Conservation (phyloP, 2,329 filamentous ascomycete genomes). For the Pseudogymnoascus sp. region DNA sequence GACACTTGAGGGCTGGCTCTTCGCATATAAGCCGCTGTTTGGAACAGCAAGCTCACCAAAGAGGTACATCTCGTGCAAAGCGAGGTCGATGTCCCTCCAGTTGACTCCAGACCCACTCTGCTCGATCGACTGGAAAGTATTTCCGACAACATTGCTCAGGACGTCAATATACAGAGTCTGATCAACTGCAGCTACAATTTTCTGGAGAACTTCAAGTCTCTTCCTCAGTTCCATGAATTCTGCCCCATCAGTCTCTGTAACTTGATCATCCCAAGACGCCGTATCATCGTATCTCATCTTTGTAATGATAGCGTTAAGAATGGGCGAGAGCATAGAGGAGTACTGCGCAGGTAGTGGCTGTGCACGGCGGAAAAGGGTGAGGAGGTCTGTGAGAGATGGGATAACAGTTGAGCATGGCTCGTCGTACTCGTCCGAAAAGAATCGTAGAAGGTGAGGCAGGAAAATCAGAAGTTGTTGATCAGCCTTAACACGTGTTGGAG, state of each 20-base stretch:
- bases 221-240: slow-evolving; percentile 95
- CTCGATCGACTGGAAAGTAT: slow-evolving; percentile 75
- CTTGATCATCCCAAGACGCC: slow-evolving; percentile 84
- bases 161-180: slow-evolving; percentile 83
- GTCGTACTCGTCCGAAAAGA: slow-evolving; percentile 97
- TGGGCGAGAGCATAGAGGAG: slow-evolving; percentile 74
- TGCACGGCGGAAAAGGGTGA: slow-evolving; percentile 83
- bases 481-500: slow-evolving; percentile 64
- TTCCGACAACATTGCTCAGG: slow-evolving; percentile 79
- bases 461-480: slow-evolving; percentile 79
- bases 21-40: slow-evolving; percentile 78
- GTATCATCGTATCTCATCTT: slow-evolving; percentile 99
- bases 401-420: slow-evolving; percentile 97
- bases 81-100: slow-evolving; percentile 92
- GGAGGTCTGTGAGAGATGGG: slow-evolving; percentile 82
- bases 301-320: slow-evolving; percentile 82
- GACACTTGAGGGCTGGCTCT: slow-evolving; percentile 71
- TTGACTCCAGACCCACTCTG: slow-evolving; percentile 70
- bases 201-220: slow-evolving; percentile 81
- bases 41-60: slow-evolving; percentile 93
- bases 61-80: slow-evolving; percentile 88
- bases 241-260: slow-evolving; percentile 92
- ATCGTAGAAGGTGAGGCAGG: slow-evolving; percentile 78
- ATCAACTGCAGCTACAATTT: slow-evolving; percentile 84
- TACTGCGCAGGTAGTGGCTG: slow-evolving; percentile 68